phyloP scores from a whole-genome alignment of 2,329 filamentous ascomycete genomes.

The Hysterium pulicare region DNA sequence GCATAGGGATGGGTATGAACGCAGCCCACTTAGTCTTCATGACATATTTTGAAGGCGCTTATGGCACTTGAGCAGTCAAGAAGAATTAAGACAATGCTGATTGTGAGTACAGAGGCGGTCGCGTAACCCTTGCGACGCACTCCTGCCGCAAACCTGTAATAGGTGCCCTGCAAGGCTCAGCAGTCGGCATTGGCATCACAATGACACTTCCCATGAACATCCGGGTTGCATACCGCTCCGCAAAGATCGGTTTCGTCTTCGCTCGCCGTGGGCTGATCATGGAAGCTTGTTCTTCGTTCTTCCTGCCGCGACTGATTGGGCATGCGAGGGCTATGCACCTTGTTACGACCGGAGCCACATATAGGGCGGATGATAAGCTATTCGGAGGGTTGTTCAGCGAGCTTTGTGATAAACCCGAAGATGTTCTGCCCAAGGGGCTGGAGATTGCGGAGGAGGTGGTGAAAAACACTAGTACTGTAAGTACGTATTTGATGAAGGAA shows the following conservation, averaged over 20 bases:
- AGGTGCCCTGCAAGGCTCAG: conserved; percentile 54
- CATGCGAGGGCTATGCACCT: conserved; percentile 61
- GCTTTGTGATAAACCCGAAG: conserved; percentile 54
- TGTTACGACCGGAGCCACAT: conserved; percentile 64
- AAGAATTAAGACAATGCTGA: not conserved
- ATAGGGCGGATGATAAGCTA: conserved; percentile 48
- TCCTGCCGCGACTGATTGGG: conserved; percentile 68
- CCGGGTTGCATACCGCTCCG: conserved; percentile 51
- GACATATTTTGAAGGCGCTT: too few relatives aligned
- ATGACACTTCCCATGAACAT: conserved; percentile 58
- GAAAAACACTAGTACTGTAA: conserved; percentile 62
- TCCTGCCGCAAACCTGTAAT: conserved; percentile 57
- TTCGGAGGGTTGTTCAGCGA: conserved; percentile 65
- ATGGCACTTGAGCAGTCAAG: not conserved
- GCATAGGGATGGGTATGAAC: conserved; percentile 52
- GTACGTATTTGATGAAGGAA: conserved; percentile 66
- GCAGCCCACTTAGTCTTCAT: not conserved
- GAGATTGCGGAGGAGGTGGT: conserved; percentile 65
- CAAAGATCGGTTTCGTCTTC: conserved; percentile 74
- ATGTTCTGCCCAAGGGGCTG: conserved; percentile 63
- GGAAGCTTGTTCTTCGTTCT: conserved; percentile 70
- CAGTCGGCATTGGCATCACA: conserved; percentile 58
- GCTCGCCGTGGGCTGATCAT: conserved; percentile 65
- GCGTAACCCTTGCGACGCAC: conserved; percentile 53
- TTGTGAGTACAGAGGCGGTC: conserved; percentile 36